Evolutionary conservation across 2,329 filamentous ascomycete species (phyloP), one percentile per base, ranked within the genome.

Genomic region (Pseudogymnoascus sp.): DNA sequence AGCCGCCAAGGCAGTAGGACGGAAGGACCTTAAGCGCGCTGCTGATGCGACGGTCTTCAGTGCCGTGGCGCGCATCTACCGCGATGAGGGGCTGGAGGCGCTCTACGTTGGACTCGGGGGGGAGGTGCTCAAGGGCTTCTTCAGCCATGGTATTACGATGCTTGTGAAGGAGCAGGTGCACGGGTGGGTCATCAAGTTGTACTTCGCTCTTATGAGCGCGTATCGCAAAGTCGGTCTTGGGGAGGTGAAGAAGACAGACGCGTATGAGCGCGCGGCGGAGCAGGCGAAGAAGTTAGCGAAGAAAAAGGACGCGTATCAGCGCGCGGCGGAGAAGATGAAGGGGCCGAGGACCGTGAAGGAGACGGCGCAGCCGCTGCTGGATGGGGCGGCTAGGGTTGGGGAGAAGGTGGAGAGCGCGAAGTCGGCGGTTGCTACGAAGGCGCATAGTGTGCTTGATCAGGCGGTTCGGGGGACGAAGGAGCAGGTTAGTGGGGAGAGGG

Each of bases 81-180:
- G 79, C 53, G 79, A 77, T 0, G 90, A 96, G 70, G 92, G 92
- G 0, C 65, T 87, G 0, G 72, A 73, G 3, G 88, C 86, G 0
- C 76, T 96, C 7, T 96, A 95, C 71, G 84, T 88, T 59, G 92
- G 91, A 4, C 77, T 96, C 0, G 81, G 80, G 12, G 89, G 86
- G 4, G 90, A 95, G 74, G 80, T 96, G 2, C 75, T 92, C 7
- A 92, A 92, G 70, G 89, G 89, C 0, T 95, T 96, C 76, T 87
- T 96, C 70, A 87, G 85, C 21, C 91, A 96, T 70, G 92, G 92
- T 0, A 82, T 92, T 61, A 93, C 91, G 0, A 96, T 96, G 90
- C 77, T 93, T 62, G 85, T 90, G 64, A 96, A 96, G 75, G 90
- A 93, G 63, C 77, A 83, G 4, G 83, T 94, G 7, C 90, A 96